Base-by-base conservation (phyloP, 805 yeast species). In the Wickerhamomyces queroliae region DNA sequence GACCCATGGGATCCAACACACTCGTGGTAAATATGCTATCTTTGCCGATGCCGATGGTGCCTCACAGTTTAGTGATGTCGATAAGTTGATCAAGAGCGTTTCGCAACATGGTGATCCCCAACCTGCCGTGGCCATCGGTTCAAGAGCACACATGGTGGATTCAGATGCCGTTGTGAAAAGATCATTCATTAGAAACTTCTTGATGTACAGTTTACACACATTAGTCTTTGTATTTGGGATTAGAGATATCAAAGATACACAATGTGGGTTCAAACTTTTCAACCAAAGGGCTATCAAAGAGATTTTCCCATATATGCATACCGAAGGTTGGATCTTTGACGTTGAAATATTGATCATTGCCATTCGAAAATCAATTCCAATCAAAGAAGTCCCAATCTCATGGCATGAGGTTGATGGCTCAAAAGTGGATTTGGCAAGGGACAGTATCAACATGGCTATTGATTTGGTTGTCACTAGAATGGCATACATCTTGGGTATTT, bases 41-140 rank as follows among this genome's bases (percentile, higher is more conserved):
- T 93, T 93, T 66, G 98, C 96, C 1, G 99, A 93, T 63, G 99
- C 98, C 1, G 99, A 93, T 63, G 98, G 98, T 25, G 98, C 99
- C 5, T 82, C 95, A 20, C 70, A 73, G 49, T 93, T 93, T 57
- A 53, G 74, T 20, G 96, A 90, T 59, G 67, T 84, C 20, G 55
- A 55, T 2, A 74, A 71, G 40, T 66, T 90, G 42, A 46, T 77
- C 10, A 55, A 53, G 3, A 61, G 66, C 11, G 66, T 83, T 22
- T 54, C 59, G 39, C 36, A 48, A 35, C 15, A 37, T 1, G 44
- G 39, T 7, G 44, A 45, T 17, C 11, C 25, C 25, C 38, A 50
- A 7, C 74, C 88, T 1, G 84, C 79, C 0, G 67, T 91, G 16
- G 89, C 93, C 1, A 75, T 91, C 37, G 99, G 99, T 3, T 86